These are phyloP conservation scores for Metschnikowia noctiluminum DNA, from an alignment of 805 yeast species.

Conservation along the genomic window DNA sequence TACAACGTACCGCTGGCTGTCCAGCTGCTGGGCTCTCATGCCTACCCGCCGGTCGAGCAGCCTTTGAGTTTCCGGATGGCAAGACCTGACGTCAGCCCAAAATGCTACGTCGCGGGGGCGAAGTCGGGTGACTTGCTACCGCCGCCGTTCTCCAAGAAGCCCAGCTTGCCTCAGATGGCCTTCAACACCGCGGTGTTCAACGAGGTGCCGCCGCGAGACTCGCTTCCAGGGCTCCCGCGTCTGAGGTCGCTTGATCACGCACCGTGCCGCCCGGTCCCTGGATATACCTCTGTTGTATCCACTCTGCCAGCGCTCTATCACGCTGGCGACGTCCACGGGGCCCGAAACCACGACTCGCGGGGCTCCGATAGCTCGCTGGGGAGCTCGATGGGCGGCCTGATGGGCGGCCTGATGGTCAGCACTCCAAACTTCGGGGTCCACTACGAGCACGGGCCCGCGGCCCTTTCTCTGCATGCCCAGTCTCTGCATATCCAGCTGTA, in stretches of 20 bases:
- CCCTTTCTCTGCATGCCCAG: neutral
- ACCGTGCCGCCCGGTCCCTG: neutral
- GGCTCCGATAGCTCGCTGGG: neutral
- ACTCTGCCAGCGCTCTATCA: conserved; percentile 5
- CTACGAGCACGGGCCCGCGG: neutral
- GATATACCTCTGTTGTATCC: conserved; percentile 2
- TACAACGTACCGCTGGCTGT: neutral
- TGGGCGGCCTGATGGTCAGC: neutral
- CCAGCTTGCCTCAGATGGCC: conserved; percentile 30
- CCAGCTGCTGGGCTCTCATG: neutral
- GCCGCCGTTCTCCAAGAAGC: neutral
- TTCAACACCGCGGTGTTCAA: conserved; percentile 43
- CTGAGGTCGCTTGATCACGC: neutral
- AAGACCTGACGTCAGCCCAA: neutral
- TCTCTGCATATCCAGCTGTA: neutral
- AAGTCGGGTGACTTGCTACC: neutral
- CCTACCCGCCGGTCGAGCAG: neutral
- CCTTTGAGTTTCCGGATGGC: neutral
- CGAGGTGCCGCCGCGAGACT: neutral
- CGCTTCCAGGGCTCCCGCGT: neutral
- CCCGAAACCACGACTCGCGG: neutral
- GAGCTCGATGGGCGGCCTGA: neutral
- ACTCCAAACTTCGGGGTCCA: neutral
- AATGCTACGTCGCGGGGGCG: neutral
- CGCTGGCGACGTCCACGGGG: neutral